Base-by-base conservation (phyloP, 2,329 filamentous ascomycete species). In the Pseudogymnoascus sp. region DNA sequence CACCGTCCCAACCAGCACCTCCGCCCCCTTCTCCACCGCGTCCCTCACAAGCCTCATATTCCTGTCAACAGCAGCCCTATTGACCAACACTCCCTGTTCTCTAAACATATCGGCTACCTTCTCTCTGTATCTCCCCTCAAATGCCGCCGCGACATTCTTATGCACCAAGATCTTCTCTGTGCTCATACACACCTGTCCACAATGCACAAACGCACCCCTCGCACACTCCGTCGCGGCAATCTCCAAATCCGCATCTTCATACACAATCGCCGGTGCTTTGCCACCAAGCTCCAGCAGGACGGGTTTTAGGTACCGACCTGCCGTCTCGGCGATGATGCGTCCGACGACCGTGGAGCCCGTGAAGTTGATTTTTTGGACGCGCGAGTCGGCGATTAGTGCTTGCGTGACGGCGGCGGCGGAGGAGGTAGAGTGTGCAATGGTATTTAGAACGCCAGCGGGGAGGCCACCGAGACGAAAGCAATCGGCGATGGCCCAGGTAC, bases 111-210 rank as follows among this genome's bases (percentile, higher is more conserved):
- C 71, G 28, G 76, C 73, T 14, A 80, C 73, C 16, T 78, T 67
- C 12, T 62, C 66, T 50, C 66, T 67, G 16, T 72, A 67, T 24
- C 63, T 61, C 6, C 50, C 66, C 61, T 78, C 77, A 64, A 86
- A 86, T 14, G 75, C 72, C 1, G 71, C 71, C 6, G 71, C 74
- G 41, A 86, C 67, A 24, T 75, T 73, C 65, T 78, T 76, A 72
- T 85, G 82, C 3, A 86, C 80, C 7, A 86, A 70, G 31, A 95
- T 87, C 28, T 87, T 84, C 76, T 96, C 91, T 0, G 91, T 95
- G 16, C 83, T 82, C 90, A 96, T 95, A 80, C 91, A 96, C 56
- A 95, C 85, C 77, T 96, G 91, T 0, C 91, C 91, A 2, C 80
- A 79, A 73, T 93, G 84, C 65, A 91, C 70, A 72, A 93, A 92